These are phyloP conservation scores for Neonectria sp. DNA, from an alignment of 2,329 filamentous ascomycete species.

Conservation along the genomic window DNA sequence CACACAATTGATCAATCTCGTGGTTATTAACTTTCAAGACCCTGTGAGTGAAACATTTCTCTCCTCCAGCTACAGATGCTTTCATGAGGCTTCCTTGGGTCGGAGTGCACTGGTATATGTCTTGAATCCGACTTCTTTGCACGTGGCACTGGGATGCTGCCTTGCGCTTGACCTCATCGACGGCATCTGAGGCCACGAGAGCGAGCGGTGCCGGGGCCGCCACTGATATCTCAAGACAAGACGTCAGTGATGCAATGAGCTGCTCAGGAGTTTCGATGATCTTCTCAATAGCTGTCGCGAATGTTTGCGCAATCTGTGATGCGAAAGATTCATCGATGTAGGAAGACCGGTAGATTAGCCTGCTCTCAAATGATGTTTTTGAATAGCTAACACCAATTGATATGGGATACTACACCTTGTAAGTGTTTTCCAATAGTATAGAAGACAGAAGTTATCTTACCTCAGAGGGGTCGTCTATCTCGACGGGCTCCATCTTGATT, in stretches of 20 bases:
- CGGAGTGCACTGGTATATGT: constrained; percentile 13
- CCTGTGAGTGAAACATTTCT: constrained; percentile 13
- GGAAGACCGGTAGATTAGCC: constrained; percentile 6
- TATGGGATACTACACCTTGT: constrained; percentile 9
- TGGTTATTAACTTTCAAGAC: constrained; percentile 11
- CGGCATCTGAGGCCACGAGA: constrained; percentile 9
- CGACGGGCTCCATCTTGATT: constrained; percentile 11
- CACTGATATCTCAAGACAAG: constrained; percentile 7
- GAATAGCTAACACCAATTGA: constrained; percentile 14
- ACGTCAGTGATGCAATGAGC: constrained; percentile 8
- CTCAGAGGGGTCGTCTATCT: constrained; percentile 13
- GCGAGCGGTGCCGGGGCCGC: constrained; percentile 10
- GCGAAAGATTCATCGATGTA: constrained; percentile 4
- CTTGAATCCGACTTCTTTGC: constrained; percentile 4
- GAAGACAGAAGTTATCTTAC: constrained; percentile 3
- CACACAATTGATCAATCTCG: constrained; percentile 15
- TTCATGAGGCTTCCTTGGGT: constrained; percentile 11
- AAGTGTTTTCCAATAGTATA: constrained; percentile 9
- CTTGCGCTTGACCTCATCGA: constrained; percentile 4
- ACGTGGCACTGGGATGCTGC: constrained; percentile 13
- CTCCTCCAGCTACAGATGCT: constrained; percentile 7
- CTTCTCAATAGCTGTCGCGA: constrained; percentile 2
- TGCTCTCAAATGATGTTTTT: constrained; percentile 6
- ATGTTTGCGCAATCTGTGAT: not conserved
- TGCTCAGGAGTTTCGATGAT: constrained; percentile 10